Evolutionary conservation across 495 filamentous ascomycete genomes (phyloP).

Genomic region (Hyphodiscus hymeniophilus): DNA sequence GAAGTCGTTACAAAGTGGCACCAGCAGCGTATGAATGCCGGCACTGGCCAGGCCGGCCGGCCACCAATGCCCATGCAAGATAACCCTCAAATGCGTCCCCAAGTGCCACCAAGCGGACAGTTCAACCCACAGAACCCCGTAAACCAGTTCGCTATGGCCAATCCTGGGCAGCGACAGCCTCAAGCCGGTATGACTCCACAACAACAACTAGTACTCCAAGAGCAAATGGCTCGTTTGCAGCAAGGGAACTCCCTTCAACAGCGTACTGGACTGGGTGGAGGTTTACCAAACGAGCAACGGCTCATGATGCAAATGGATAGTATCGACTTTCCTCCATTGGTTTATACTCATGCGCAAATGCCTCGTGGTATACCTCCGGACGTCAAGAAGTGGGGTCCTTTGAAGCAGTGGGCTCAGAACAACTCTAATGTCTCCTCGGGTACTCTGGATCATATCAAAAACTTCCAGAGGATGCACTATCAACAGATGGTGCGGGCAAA

Average conservation of each 20-base stretch:
- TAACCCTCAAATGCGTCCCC: constrained; percentile 15
- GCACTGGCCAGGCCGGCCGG: constrained; percentile 18
- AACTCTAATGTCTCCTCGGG: constrained; percentile 36
- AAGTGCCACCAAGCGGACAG: constrained; percentile 25
- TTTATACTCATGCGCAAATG: constrained; percentile 19
- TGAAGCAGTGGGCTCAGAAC: constrained; percentile 52
- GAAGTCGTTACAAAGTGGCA: constrained; percentile 36
- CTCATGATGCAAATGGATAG: constrained; percentile 17
- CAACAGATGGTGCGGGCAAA: constrained; percentile 26
- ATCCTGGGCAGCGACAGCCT: constrained; percentile 22
- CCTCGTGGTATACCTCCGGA: constrained; percentile 44
- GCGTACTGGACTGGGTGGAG: constrained; percentile 1
- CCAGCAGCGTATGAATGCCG: constrained; percentile 11
- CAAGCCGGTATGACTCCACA: constrained; percentile 28
- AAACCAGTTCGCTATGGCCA: constrained; percentile 23
- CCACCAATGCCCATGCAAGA: constrained; percentile 23
- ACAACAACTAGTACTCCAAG: constrained; percentile 28
- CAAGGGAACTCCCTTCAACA: constrained; percentile 8
- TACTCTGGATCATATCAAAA: constrained; percentile 37
- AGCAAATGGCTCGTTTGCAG: constrained; percentile 26
- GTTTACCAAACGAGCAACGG: constrained; percentile 2
- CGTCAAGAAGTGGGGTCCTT: constrained; percentile 62
- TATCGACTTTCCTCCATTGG: constrained; percentile 14
- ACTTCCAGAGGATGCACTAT: constrained; percentile 48
- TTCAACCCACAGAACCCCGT: constrained; percentile 25